These are phyloP conservation scores for Wickerhamiella bombiphila DNA, from an alignment of 805 yeast species.

Conservation along the genomic window DNA sequence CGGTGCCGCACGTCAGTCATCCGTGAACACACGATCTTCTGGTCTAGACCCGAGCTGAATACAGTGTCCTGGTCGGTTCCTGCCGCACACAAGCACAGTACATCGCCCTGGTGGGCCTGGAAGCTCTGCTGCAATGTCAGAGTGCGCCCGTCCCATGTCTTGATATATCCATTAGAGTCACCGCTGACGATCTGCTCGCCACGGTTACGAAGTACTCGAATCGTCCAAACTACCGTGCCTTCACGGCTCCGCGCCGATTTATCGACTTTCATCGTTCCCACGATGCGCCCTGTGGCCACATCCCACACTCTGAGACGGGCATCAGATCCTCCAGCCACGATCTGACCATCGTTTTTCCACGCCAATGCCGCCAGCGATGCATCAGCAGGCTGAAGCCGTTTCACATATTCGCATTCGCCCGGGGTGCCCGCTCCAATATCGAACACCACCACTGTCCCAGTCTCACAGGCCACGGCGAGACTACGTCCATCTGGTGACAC, in stretches of 20 bases:
- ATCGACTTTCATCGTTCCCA: slow-evolving; percentile 83
- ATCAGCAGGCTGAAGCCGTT: slow-evolving; percentile 47
- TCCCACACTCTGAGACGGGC: slow-evolving; percentile 83
- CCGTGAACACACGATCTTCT: slow-evolving; percentile 67
- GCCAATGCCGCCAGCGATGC: slow-evolving; percentile 64
- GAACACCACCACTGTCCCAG: slow-evolving; percentile 73
- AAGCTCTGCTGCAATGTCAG: slow-evolving; percentile 70
- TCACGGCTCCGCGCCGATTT: slow-evolving; percentile 48
- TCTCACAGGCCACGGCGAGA: slow-evolving; percentile 88
- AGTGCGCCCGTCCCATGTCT: slow-evolving; percentile 78
- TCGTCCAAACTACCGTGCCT: slow-evolving; percentile 78
- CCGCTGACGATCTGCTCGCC: slow-evolving; percentile 78
- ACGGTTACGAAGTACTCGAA: slow-evolving; percentile 40
- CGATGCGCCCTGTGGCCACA: slow-evolving; percentile 43
- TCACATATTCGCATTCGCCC: slow-evolving; percentile 63
- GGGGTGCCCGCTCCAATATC: slow-evolving; percentile 70
- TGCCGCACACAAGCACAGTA: slow-evolving; percentile 55
- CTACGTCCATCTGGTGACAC: slow-evolving; percentile 44
- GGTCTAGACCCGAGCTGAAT: slow-evolving; percentile 85
- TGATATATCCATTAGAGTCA: slow-evolving; percentile 88
- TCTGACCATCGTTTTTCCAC: slow-evolving; percentile 51
- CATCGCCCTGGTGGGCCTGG: slow-evolving; percentile 81
- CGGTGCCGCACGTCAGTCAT: slow-evolving; percentile 28
- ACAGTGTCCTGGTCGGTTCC: slow-evolving; percentile 42
- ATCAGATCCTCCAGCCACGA: slow-evolving; percentile 93